Evolutionary conservation across 2,329 filamentous ascomycete species (phyloP).

Genomic region (Claviceps sp.): DNA sequence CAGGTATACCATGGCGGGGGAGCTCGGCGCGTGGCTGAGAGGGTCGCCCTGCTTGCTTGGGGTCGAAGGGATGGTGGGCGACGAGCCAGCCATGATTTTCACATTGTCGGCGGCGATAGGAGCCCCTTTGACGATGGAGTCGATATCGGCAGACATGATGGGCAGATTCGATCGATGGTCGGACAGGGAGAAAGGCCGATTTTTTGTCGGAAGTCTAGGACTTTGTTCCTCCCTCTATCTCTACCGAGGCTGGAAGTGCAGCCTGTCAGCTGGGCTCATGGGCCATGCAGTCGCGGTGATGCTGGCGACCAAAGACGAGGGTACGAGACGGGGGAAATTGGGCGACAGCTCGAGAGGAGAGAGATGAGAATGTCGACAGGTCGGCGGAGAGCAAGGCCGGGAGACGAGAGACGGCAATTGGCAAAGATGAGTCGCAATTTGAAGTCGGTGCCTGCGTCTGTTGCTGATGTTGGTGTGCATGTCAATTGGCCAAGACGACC

Average conservation of each 20-base stretch:
- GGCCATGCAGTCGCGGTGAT: conserved; percentile 1
- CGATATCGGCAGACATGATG: conserved; percentile 53
- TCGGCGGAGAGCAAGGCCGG: too few species aligned
- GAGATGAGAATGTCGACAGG: too few species aligned
- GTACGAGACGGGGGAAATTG: too few species aligned
- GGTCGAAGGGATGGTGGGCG: conserved; percentile 30
- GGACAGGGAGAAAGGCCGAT: not conserved
- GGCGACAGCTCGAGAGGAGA: too few species aligned
- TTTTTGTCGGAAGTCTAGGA: not conserved
- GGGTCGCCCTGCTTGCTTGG: conserved; percentile 48
- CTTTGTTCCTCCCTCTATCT: not conserved
- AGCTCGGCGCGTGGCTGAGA: conserved; percentile 70
- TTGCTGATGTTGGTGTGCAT: too few species aligned
- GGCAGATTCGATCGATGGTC: not conserved
- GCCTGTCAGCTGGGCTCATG: conserved; percentile 1
- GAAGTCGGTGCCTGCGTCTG: too few species aligned
- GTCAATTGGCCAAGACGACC: too few species aligned
- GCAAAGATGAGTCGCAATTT: too few species aligned
- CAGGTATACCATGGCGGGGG: conserved; percentile 91
- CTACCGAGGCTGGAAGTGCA: not conserved
- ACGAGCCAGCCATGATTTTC: conserved; percentile 24
- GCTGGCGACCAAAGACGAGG: not conserved
- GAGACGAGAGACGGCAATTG: too few species aligned
- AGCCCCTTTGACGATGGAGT: conserved; percentile 86
- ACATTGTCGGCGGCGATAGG: conserved; percentile 45